These are phyloP conservation scores for Chalciporus piperatus DNA, from an alignment of 768 basidiomycete genomes.

Conservation along the genomic window DNA sequence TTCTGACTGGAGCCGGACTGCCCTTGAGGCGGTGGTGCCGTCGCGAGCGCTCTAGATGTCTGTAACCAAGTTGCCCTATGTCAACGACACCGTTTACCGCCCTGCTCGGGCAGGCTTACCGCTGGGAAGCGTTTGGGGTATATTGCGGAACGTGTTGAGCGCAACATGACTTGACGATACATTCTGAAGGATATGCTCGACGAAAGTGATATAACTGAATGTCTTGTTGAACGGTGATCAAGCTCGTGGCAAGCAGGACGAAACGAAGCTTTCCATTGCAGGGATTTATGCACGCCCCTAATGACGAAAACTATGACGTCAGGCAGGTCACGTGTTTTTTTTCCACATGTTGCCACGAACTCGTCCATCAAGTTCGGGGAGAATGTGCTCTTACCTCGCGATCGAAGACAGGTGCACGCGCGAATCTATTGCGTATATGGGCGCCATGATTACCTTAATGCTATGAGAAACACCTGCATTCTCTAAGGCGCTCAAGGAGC, in stretches of 20 bases:
- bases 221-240: background rate
- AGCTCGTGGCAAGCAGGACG: background rate
- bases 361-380: too few relatives aligned
- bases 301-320: background rate
- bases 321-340: background rate
- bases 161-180: constrained; percentile 13
- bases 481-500: constrained; percentile 81
- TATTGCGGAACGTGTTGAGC: constrained; percentile 6
- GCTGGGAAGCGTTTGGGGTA: constrained; percentile 9
- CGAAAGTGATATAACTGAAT: background rate
- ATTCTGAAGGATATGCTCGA: constrained; percentile 6
- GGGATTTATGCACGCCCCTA: background rate
- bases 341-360: too few relatives aligned
- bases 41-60: constrained; percentile 14
- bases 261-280: background rate
- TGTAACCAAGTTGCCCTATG: background rate
- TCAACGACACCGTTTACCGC: constrained; percentile 1
- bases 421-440: too few relatives aligned
- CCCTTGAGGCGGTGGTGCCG: constrained; percentile 11
- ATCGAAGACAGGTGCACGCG: too few relatives aligned
- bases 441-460: too few relatives aligned
- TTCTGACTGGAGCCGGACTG: constrained; percentile 1
- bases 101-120: constrained; percentile 4
- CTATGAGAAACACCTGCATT: constrained; percentile 62
- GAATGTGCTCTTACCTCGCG: too few relatives aligned